A percentile compares a stretch with the other conserved stretches of the same genome.
Conservation (phyloP, 768 basidiomycete genomes). For the Boletus subcaerulescens region DNA sequence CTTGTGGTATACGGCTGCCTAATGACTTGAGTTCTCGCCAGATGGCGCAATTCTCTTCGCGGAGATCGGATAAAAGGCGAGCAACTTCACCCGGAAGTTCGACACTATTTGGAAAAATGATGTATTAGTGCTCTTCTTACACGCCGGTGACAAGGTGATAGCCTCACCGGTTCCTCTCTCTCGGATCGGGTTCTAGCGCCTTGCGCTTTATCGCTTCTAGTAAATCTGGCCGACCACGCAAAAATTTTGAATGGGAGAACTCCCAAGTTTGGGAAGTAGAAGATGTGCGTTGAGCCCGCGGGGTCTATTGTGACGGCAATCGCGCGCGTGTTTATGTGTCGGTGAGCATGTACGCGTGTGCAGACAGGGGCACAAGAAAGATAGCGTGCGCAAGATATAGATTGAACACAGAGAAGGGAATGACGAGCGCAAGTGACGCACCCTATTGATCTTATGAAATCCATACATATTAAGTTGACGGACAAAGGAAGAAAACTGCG, state of each 20-base stretch:
- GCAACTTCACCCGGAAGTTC: slow-evolving; percentile 79
- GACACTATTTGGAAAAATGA: slow-evolving; percentile 49
- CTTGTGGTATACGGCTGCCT: slow-evolving; percentile 22
- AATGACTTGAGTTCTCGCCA: slow-evolving; percentile 36
- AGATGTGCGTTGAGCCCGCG: slow-evolving; percentile 78
- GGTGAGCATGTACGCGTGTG: slow-evolving; percentile 1
- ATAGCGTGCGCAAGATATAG: too few species aligned
- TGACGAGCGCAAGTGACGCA: slow-evolving; percentile 33
- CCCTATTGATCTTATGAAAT: slow-evolving; percentile 91
- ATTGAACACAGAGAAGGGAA: neutral
- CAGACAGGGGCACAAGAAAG: neutral
- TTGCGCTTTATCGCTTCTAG: slow-evolving; percentile 86
- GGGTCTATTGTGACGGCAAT: slow-evolving; percentile 47
- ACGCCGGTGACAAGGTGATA: neutral
- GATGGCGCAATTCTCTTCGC: slow-evolving; percentile 67
- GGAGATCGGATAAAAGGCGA: slow-evolving; percentile 52
- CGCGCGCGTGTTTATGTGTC: neutral
- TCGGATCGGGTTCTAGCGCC: slow-evolving; percentile 76
- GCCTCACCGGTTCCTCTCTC: slow-evolving; percentile 31
- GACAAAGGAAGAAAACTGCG: slow-evolving; percentile 89
- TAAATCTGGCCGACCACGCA: slow-evolving; percentile 75
- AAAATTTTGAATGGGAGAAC: slow-evolving; percentile 84
- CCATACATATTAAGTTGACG: slow-evolving; percentile 96
- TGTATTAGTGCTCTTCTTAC: neutral
- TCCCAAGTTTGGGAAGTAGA: slow-evolving; percentile 85